Conservation (phyloP, 352 stramenopile genomes). For the Phytophthora ramorum region DNA sequence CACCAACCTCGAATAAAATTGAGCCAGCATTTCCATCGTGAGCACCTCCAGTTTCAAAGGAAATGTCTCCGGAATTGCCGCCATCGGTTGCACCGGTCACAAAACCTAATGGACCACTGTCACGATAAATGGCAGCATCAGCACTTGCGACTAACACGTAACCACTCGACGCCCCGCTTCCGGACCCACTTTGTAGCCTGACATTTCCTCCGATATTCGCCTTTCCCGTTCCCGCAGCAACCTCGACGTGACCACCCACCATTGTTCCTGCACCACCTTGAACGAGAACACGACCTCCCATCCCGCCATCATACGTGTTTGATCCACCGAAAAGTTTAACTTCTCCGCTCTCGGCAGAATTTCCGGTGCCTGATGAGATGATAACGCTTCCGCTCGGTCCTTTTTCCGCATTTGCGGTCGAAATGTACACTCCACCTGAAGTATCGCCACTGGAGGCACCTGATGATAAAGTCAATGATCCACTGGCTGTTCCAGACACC, state of each 20-base stretch:
- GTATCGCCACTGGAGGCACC: constrained; percentile 24
- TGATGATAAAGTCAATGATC: constrained; percentile 32
- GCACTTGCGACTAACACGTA: constrained; percentile 36
- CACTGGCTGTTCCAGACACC: constrained; percentile 27
- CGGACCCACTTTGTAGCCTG: constrained; percentile 37
- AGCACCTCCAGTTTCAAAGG: constrained; percentile 33
- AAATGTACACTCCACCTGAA: constrained; percentile 36
- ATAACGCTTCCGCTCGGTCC: constrained; percentile 33
- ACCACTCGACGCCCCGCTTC: constrained; percentile 35
- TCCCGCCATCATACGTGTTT: constrained; percentile 34
- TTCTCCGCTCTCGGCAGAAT: constrained; percentile 27
- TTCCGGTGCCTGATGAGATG: constrained; percentile 32
- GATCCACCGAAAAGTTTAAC: constrained; percentile 36
- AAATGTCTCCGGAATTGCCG: constrained; percentile 41
- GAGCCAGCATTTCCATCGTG: constrained; percentile 29
- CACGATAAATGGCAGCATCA: constrained; percentile 27
- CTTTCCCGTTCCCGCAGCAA: constrained; percentile 36
- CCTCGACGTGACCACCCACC: constrained; percentile 33
- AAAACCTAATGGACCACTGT: constrained; percentile 38
- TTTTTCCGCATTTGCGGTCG: constrained; percentile 21
- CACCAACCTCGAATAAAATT: constrained; percentile 35
- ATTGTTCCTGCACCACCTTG: constrained; percentile 39
- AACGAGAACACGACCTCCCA: constrained; percentile 37
- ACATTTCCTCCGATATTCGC: constrained; percentile 33
- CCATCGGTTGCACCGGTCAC: constrained; percentile 40